These are phyloP conservation scores for Colletotrichum musae DNA, from an alignment of 2,329 filamentous ascomycete species.

Conservation along the genomic window DNA sequence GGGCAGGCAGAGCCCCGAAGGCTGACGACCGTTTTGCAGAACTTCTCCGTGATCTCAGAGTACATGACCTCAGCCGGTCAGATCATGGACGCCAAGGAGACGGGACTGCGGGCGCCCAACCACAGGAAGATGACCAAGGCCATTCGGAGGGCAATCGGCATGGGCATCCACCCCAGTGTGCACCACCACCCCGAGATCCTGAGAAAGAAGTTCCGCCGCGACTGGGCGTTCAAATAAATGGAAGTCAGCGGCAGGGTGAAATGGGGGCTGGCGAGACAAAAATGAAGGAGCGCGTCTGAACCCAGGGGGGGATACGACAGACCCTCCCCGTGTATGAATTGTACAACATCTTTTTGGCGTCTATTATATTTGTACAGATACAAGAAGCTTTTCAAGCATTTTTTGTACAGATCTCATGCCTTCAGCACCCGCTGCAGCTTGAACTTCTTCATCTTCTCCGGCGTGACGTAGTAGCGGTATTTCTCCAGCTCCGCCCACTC, in stretches of 20 bases:
- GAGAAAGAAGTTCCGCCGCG: slow-evolving; percentile 53
- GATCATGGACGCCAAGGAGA: slow-evolving; percentile 83
- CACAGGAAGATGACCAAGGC: slow-evolving; percentile 95
- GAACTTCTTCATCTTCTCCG: slow-evolving; percentile 63
- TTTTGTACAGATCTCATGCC: slow-evolving; percentile 59
- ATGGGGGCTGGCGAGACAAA: slow-evolving; percentile 1
- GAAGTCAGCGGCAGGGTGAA: background rate
- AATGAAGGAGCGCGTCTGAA: background rate
- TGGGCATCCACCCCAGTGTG: slow-evolving; percentile 93
- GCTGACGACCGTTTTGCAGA: slow-evolving; percentile 66
- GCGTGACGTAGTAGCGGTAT: slow-evolving; percentile 62
- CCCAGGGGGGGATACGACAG: background rate
- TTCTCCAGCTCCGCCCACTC: slow-evolving; percentile 78
- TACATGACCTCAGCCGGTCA: slow-evolving; percentile 88
- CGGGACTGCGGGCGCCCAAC: slow-evolving; percentile 88
- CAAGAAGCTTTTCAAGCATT: slow-evolving; percentile 37
- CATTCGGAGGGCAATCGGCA: slow-evolving; percentile 87
- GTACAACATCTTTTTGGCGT: slow-evolving; percentile 46
- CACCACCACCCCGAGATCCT: slow-evolving; percentile 90
- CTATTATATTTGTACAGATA: slow-evolving; percentile 43
- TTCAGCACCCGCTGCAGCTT: slow-evolving; percentile 64
- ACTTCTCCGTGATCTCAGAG: slow-evolving; percentile 92
- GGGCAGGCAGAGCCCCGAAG: background rate
- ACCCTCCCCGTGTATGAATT: slow-evolving; percentile 38
- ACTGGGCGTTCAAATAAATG: slow-evolving; percentile 26